These are phyloP conservation scores for Sisymbrium altissimum DNA, from an alignment of 345 rosid species.

Conservation along the genomic window DNA sequence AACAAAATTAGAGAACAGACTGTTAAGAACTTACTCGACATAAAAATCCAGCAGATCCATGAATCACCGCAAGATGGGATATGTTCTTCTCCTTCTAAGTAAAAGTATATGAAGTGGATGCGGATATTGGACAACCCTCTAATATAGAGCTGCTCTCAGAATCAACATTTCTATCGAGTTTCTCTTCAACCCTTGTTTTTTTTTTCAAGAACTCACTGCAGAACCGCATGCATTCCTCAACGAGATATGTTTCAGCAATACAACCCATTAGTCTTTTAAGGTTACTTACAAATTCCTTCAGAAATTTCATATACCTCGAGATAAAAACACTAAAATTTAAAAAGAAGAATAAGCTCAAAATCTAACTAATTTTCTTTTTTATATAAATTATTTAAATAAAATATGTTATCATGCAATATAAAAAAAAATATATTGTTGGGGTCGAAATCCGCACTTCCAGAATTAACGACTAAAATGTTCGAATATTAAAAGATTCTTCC, in stretches of 20 bases:
- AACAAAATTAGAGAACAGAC: too few species aligned
- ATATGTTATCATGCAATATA: too few species aligned
- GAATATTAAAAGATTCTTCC: too few species aligned
- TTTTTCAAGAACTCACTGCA: background rate
- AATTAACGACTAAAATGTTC: too few species aligned
- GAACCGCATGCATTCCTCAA: background rate
- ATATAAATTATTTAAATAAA: too few species aligned
- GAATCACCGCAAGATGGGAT: background rate
- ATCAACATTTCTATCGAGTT: background rate
- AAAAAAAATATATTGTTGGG: too few species aligned
- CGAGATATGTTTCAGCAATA: background rate
- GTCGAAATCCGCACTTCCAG: too few species aligned
- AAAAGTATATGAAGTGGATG: background rate
- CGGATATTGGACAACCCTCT: background rate
- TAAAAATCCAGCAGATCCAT: background rate
- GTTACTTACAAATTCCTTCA: background rate
- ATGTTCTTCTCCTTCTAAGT: background rate
- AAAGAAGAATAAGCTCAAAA: too few species aligned
- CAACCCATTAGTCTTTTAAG: background rate
- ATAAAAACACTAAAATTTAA: too few species aligned
- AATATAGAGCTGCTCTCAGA: background rate
- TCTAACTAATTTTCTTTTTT: too few species aligned
- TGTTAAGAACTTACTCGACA: background rate
- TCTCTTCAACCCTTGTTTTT: background rate
- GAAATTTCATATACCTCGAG: background rate